Evolutionary conservation across 1,284 basidiomycete genomes (phyloP), one percentile per base, ranked within the genome.

Genomic region (Apiotrichum sp.): DNA sequence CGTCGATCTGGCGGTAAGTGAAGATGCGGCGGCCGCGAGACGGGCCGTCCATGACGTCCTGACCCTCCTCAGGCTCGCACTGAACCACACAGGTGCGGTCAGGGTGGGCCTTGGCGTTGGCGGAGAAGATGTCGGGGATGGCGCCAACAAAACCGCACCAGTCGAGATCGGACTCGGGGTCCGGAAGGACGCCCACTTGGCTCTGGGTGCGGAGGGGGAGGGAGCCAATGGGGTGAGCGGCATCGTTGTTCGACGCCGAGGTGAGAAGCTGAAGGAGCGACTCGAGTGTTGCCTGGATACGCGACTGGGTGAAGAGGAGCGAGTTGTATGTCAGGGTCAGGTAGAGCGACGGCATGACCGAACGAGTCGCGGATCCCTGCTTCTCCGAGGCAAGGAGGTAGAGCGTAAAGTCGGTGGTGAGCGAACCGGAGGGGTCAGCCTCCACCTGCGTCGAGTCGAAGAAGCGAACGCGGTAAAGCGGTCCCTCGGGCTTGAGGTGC

Each of bases 111-210:
- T 81, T 80, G 10, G 93, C 89, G 78, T 96, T 91, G 50, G 79
- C 76, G 45, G 89, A 87, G 77, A 98, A 95, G 49, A 97, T 83
- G 73, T 96, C 88, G 40, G 96, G 89, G 72, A 97, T 91, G 22
- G 96, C 89, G 40, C 96, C 96, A 71, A 92, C 91, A 83, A 86
- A 98, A 54, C 88, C 93, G 74, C 92, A 96, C 93, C 95, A 99
- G 69, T 97, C 85, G 42, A 99, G 83, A 73, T 98, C 88, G 9
- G 84, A 86, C 11, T 83, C 85, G 2, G 96, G 93, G 70, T 91
- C 82, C 0, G 96, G 96, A 13, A 99, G 81, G 49, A 82, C 80
- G 3, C 77, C 76, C 53, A 82, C 81, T 76, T 97, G 92, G 7
- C 78, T 73, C 2, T 84, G 79, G 1, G 92, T 92, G 46, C 91